Base-by-base conservation (phyloP, 352 stramenopile species). In the Globisporangium okanoganense region DNA sequence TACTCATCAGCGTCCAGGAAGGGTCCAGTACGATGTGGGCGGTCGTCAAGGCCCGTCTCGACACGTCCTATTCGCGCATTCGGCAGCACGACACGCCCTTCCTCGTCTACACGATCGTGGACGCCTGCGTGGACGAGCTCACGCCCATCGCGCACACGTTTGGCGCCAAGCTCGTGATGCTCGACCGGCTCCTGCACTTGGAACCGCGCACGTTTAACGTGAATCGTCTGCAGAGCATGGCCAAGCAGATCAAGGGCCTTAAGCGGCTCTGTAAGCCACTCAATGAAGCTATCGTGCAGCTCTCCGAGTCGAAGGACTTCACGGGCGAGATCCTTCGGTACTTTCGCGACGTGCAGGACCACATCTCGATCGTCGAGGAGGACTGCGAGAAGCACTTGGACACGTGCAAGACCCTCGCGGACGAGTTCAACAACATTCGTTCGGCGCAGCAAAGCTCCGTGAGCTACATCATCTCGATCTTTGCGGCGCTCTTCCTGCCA, bases 291-390 rank as follows among this genome's bases (percentile, higher is more conserved):
- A 76, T 87, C 43, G 70, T 79, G 44, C 79, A 91, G 66, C 71
- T 93, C 29, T 69, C 72, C 57, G 77, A 89, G 55, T 88, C 83
- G 24, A 75, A 84, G 25, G 72, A 90, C 56, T 93, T 92, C 38
- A 69, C 76, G 6, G 81, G 75, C 25, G 82, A 92, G 61, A 90
- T 86, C 25, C 45, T 83, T 36, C 71, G 83, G 10, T 96, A 96
- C 63, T 82, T 96, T 36, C 79, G 85, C 20, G 85, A 96, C 45
- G 84, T 96, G 27, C 85, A 95, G 40, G 87, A 96, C 60, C 85
- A 95, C 56, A 72, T 95, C 48, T 78, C 74, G 48, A 87, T 91
- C 49, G 77, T 94, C 9, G 78, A 89, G 22, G 82, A 92, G 44
- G 87, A 90, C 29, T 90, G 87, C 54, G 83, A 92, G 64, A 85